Evolutionary conservation across 805 yeast species (phyloP), one percentile per base, ranked within the genome.

Genomic region (Saccharomycopsis selenospora): DNA sequence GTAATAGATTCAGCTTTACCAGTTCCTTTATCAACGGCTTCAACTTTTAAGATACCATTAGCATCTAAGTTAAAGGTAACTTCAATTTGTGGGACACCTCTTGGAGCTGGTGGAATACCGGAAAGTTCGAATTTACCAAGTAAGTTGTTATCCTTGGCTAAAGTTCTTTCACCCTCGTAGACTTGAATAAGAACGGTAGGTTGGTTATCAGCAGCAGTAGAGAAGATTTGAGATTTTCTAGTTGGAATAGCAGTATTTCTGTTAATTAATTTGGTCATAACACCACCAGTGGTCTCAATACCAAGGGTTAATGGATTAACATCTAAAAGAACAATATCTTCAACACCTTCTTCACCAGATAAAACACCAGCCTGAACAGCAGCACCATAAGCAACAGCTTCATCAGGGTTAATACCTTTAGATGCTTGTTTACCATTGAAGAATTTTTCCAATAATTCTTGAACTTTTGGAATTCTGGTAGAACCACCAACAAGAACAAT

Each of bases 321-420:
- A 72, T 89, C 97, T 63, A 90, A 77, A 63, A 89, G 75, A 56
- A 91, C 91, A 60, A 85, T 82, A 65, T 85, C 93, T 61, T 85
- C 95, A 55, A 82, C 93, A 68, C 95, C 93, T 62, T 84, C 89
- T 71, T 90, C 96, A 69, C 98, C 98, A 49, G 95, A 81, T 57
- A 91, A 75, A 59, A 91, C 95, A 75, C 98, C 98, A 50, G 96
- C 98, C 76, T 91, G 99, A 56, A 91, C 97, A 56, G 99, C 97
- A 54, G 98, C 98, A 79, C 99, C 99, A 62, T 82, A 91, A 40
- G 98, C 99, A 64, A 91, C 98, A 67, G 99, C 99, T 77, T 91
- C 99, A 73, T 91, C 99, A 56, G 99, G 98, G 76, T 91, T 91
- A 64, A 91, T 91, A 62, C 96, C 91, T 79, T 90, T 91, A 59